Conservation (phyloP, 345 rosid species). For the Gossypium mustelinum region DNA sequence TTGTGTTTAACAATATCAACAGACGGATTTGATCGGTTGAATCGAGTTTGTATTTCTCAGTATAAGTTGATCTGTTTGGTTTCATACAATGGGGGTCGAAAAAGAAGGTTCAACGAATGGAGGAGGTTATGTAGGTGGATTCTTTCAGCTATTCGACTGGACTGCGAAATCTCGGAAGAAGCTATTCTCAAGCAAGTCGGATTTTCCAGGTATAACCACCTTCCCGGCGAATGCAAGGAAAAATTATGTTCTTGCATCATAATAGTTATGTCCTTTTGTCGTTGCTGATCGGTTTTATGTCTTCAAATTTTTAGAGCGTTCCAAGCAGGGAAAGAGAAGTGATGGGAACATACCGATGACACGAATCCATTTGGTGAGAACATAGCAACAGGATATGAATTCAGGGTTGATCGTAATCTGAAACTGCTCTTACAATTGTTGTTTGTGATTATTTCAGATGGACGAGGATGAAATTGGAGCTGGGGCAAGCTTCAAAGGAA, state of each 20-base stretch:
- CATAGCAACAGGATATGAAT: background rate
- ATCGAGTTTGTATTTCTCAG: slow-evolving; percentile 1
- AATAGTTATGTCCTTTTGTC: slow-evolving; percentile 1
- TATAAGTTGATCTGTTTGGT: slow-evolving; percentile 14
- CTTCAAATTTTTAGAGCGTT: slow-evolving; percentile 31
- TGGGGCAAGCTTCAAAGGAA: slow-evolving; percentile 44
- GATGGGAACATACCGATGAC: slow-evolving; percentile 67
- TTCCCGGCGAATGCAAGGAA: background rate
- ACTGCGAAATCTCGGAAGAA: slow-evolving; percentile 92
- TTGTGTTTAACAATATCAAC: slow-evolving; percentile 17
- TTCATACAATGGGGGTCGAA: slow-evolving; percentile 51
- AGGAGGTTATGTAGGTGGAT: slow-evolving; percentile 67
- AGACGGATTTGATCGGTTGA: slow-evolving; percentile 23
- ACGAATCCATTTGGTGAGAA: slow-evolving; percentile 41
- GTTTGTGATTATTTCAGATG: slow-evolving; percentile 35
- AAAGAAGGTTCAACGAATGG: slow-evolving; percentile 58
- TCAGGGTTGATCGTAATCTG: background rate
- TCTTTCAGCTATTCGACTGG: slow-evolving; percentile 94
- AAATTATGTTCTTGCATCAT: background rate
- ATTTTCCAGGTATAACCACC: slow-evolving; percentile 45
- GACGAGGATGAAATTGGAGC: slow-evolving; percentile 65
- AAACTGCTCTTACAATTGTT: slow-evolving; percentile 8
- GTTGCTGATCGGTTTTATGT: slow-evolving; percentile 10
- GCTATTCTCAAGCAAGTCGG: slow-evolving; percentile 74
- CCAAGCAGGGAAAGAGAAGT: slow-evolving; percentile 59